Base-by-base conservation (phyloP, 257 asterid species). In the Penstemon barbatus region DNA sequence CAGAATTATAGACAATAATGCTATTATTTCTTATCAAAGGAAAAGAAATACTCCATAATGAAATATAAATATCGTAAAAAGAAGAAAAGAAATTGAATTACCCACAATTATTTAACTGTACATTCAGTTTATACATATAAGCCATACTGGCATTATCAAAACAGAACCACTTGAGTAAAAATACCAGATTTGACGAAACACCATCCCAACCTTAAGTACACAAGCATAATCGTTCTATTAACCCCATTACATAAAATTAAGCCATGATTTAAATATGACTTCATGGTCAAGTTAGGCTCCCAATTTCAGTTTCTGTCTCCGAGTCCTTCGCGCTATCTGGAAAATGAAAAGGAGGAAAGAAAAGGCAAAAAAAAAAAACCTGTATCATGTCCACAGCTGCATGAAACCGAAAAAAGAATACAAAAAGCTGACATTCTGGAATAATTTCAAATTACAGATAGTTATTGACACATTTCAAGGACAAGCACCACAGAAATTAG, bases 241-340 rank as follows among this genome's bases (percentile, higher is more conserved):
- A 49, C 54, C 54, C 33, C 33, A 25, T 25, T 25, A 25, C 33
- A 25, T 25, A 25, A 25, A 25, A 25, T 25, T 25, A 25, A 25
- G 33, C 33, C 33, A 25, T 25, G 33, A 25, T 25, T 25, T 25
- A 25, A 25, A 1, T 25, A 25, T 49, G 52, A 46, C 59, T 15
- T 54, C 37, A 10, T 2, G 33, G 57, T 46, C 8, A 71, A 57
- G 56, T 61, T n/a, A 5, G 33, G 45, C 72, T 50, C 13, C 45
- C 59, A 37, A 45, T 69, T 42, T 50, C 53, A n/a, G 40, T 70
- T 78, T 84, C 49, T 54, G 80, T 65, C 82, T 84, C 57, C 79
- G 80, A 56, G 75, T 78, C 81, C 85, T 80, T 25, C 81, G 73
- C 12, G 74, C 76, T 67, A 70, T 57, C 93, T 84, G 88, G 15